Percentiles rank a stretch among this genome's conserved stretches.
Evolutionary conservation across 495 filamentous ascomycete genomes (phyloP).

Genomic region (Hypoxylon lenormandii): DNA sequence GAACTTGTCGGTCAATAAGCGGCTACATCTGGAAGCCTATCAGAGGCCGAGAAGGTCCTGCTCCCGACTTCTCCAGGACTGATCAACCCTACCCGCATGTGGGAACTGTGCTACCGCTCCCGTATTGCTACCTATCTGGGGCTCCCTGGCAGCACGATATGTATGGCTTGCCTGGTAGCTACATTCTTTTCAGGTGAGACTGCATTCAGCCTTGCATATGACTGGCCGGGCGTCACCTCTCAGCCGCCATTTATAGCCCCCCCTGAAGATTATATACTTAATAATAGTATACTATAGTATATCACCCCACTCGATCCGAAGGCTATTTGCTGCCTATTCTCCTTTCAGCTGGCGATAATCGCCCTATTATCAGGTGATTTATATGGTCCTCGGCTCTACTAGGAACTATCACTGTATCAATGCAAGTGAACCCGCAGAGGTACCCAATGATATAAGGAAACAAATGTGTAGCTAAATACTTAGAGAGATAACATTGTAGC

Average conservation of each 20-base stretch:
- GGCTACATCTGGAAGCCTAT: conserved; percentile 34
- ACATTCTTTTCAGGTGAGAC: conserved; percentile 20
- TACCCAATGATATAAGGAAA: neutral
- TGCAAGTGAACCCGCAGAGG: too few relatives aligned
- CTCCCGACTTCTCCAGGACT: conserved; percentile 20
- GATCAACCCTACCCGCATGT: conserved; percentile 17
- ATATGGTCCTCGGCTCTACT: conserved; percentile 1
- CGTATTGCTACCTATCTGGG: conserved; percentile 9
- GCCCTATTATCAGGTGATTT: neutral
- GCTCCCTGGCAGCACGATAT: conserved; percentile 33
- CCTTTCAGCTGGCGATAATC: conserved; percentile 19
- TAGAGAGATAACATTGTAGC: conserved; percentile 7
- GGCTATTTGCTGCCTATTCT: neutral
- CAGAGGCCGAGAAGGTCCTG: conserved; percentile 9
- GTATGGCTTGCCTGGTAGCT: conserved; percentile 5
- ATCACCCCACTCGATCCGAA: conserved; percentile 16
- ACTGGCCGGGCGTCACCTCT: conserved; percentile 11
- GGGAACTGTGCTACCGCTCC: conserved; percentile 22
- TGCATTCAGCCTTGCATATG: conserved; percentile 36
- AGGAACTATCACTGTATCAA: neutral
- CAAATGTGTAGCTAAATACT: too few relatives aligned
- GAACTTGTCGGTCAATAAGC: conserved; percentile 34
- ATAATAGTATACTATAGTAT: conserved; percentile 4
- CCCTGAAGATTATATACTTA: conserved; percentile 2
- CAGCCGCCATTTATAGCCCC: conserved; percentile 28